Evolutionary conservation across 805 yeast species (phyloP), one percentile per base, ranked within the genome.

Genomic region (Candida tammaniensis): DNA sequence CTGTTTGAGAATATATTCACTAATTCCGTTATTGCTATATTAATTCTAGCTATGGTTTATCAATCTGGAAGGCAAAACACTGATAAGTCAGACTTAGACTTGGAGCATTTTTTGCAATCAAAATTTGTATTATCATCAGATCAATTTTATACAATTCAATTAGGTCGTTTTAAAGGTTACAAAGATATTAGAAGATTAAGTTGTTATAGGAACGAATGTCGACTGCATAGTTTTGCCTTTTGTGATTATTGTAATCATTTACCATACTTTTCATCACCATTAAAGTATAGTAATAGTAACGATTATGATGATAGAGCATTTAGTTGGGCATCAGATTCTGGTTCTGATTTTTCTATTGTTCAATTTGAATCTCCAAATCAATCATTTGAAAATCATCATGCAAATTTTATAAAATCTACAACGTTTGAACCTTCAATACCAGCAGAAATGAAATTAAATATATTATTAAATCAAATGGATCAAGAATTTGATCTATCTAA

Each of bases 191-290:
- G 43, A 30, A 24, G 43, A n/a, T 17, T 33, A 11, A 30, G 41
- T 27, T 46, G 47, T 27, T 30, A 25, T 31, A 21, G 22, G 10
- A 21, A 2, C 6, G 10, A 10, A 5, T 44, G 48, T 27, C 12
- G 31, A 13, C 6, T 10, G n/a, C 23, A 7, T 2, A 32, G 20
- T 12, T 27, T 18, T 18, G 19, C 15, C 4, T 22, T 16, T 6
- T 49, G 54, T 33, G 34, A 24, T 16, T 42, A 47, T 30, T 49
- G 54, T 38, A 29, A 31, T 21, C 25, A 33, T 29, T 26, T 46
- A 16, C 52, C 54, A 2, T 38, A 43, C 23, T 40, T 43, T 15
- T 24, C 44, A 17, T 42, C 47, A n/a, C 50, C 53, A 14, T 38
- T 48, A 19, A 30, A 39, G 12, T 21, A 24, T 28, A 5, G n/a